Conservation (phyloP, 495 filamentous ascomycete genomes). For the Podospora australis region DNA sequence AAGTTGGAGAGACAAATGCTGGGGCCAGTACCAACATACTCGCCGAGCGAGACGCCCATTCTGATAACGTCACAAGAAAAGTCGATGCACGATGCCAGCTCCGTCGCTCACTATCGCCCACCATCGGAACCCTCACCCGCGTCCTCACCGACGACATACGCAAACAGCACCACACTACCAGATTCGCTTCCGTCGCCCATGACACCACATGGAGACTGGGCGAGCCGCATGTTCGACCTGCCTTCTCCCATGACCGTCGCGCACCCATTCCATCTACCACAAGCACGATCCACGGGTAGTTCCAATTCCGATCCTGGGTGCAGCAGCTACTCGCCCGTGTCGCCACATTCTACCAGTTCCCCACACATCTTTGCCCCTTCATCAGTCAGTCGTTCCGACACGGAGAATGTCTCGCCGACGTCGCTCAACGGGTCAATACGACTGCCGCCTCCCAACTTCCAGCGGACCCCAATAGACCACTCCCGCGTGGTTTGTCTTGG, state of each 20-base stretch:
- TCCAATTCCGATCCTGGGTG: slow-evolving; percentile 20
- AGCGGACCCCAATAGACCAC: slow-evolving; percentile 43
- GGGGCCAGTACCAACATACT: slow-evolving; percentile 33
- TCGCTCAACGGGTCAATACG: slow-evolving; percentile 23
- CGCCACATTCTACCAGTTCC: slow-evolving; percentile 24
- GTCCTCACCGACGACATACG: slow-evolving; percentile 38
- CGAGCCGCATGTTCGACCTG: slow-evolving; percentile 29
- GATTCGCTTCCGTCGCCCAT: slow-evolving; percentile 41
- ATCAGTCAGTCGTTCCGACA: slow-evolving; percentile 30
- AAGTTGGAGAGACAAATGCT: slow-evolving; percentile 41
- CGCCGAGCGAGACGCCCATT: slow-evolving; percentile 7
- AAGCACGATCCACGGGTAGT: not conserved
- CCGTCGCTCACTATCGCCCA: slow-evolving; percentile 33
- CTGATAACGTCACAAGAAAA: slow-evolving; percentile 23
- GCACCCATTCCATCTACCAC: slow-evolving; percentile 21
- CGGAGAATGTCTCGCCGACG: slow-evolving; percentile 23
- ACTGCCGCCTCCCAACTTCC: slow-evolving; percentile 32
- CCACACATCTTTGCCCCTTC: slow-evolving; percentile 26
- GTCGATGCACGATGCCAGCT: slow-evolving; percentile 30
- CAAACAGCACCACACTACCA: slow-evolving; percentile 29
- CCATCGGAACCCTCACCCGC: slow-evolving; percentile 33
- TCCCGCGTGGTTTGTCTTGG: slow-evolving; percentile 46
- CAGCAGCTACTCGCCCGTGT: slow-evolving; percentile 31
- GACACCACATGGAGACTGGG: slow-evolving; percentile 37
- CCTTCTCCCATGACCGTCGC: slow-evolving; percentile 36